Evolutionary conservation across 495 filamentous ascomycete genomes (phyloP).

Genomic region (Penicillium samsonianum): DNA sequence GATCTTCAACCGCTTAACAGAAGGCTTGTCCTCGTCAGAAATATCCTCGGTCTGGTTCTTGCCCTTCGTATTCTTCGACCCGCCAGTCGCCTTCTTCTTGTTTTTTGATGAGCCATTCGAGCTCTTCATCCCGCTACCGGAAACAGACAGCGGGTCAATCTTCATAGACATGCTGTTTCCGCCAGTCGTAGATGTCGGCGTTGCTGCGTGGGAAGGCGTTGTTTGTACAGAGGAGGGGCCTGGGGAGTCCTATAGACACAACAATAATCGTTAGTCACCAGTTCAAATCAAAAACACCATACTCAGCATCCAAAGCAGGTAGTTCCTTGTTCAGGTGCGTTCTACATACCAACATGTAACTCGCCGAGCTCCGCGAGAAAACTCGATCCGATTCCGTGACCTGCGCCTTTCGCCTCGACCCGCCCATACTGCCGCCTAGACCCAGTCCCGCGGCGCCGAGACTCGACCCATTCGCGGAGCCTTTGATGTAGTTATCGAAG

Average conservation of each 20-base stretch:
- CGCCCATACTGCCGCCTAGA: constrained; percentile 43
- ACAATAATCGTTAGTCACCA: constrained; percentile 7
- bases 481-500: constrained; percentile 97
- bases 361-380: constrained; percentile 53
- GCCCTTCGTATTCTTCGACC: constrained; percentile 35
- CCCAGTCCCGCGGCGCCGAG: constrained; percentile 41
- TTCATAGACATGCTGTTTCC: constrained; percentile 33
- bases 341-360: constrained; percentile 50
- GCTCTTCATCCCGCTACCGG: constrained; percentile 20
- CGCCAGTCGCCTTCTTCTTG: constrained; percentile 44
- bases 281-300: neutral
- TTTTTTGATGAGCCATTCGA: constrained; percentile 42
- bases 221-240: constrained; percentile 50
- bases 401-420: constrained; percentile 46
- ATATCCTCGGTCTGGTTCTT: constrained; percentile 42
- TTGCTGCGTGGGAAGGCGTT: constrained; percentile 53
- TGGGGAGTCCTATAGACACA: constrained; percentile 44
- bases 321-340: neutral
- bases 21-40: constrained; percentile 48
- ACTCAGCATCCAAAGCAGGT: neutral
- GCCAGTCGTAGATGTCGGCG: constrained; percentile 46
- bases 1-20: constrained; percentile 53
- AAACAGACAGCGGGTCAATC: constrained; percentile 30
- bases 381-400: constrained; percentile 53
- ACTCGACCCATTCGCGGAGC: constrained; percentile 49